phyloP scores from a whole-genome alignment of 768 basidiomycete genomes.

The Boletus patriciae region DNA sequence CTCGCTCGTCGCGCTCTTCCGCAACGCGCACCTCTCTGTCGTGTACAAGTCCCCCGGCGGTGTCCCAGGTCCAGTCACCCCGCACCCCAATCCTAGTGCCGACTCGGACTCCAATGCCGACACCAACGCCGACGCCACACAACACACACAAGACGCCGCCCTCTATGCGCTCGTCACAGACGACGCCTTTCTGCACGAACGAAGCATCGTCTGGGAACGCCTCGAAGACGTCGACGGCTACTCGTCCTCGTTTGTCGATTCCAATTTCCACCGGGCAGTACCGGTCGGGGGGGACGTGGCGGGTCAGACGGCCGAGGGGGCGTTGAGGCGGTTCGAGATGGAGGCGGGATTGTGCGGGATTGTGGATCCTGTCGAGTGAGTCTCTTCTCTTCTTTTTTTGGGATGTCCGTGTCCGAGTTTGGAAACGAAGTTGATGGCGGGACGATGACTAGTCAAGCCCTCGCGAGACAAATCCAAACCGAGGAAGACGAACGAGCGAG shows the following conservation, averaged over 20 bases:
- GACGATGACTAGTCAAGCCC: slow-evolving; percentile 36
- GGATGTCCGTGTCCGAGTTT: not conserved
- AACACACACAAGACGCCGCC: slow-evolving; percentile 36
- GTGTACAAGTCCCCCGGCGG: slow-evolving; percentile 57
- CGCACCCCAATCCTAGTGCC: not conserved
- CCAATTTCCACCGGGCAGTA: slow-evolving; percentile 57
- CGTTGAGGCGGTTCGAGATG: slow-evolving; percentile 50
- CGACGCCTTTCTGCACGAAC: slow-evolving; percentile 72
- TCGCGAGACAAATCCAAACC: slow-evolving; percentile 76
- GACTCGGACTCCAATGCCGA: not conserved
- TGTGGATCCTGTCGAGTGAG: slow-evolving; percentile 63
- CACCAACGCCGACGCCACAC: not conserved
- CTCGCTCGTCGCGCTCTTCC: slow-evolving; percentile 82
- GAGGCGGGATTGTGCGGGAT: slow-evolving; percentile 39
- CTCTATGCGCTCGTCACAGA: slow-evolving; percentile 88
- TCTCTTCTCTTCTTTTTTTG: slow-evolving; percentile 12
- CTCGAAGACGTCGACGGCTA: slow-evolving; percentile 86
- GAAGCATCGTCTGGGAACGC: slow-evolving; percentile 86
- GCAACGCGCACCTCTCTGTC: slow-evolving; percentile 87
- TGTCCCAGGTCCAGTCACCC: not conserved
- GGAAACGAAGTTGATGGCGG: no score
- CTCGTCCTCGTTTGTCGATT: slow-evolving; percentile 76
- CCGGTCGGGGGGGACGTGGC: slow-evolving; percentile 83
- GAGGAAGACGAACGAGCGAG: slow-evolving; percentile 68
- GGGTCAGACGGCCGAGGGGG: slow-evolving; percentile 65